Evolutionary conservation across 306 rosid species (phyloP), one percentile per base, ranked within the genome.

Genomic region (Carpinus viminea): DNA sequence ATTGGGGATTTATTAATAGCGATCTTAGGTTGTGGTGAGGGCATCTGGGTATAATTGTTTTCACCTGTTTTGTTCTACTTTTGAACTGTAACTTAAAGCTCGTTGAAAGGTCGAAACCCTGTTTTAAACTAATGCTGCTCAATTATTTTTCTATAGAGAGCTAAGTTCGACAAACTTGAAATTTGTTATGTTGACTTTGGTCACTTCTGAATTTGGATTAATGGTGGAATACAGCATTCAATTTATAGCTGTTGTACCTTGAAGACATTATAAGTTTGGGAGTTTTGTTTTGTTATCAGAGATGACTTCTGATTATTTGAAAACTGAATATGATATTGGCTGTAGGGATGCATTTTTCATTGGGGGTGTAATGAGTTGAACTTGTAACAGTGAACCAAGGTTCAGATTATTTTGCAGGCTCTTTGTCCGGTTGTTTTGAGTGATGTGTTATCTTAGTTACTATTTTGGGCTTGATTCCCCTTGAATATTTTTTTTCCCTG

Each of bases 241-340:
- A 65, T 17, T 65, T 65, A 36, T 64, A 65, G 48, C 18, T 31
- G 34, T 48, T 12, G 43, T 68, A 66, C n/a, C 47, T 47, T 34
- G 56, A 76, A 11, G 26, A 54, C 76, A 47, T 80, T 76, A 21
- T 51, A 20, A 46, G 0, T 56, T 18, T 8, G 8, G 48, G 59
- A 17, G 26, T 74, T 74, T 28, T 8, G 24, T 68, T 68, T 54
- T 4, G 8, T 12, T 57, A 15, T 13, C 52, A 18, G 43, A 9
- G 36, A 80, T 80, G 55, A 26, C n/a, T 72, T 20, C 12, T 41
- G 47, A 15, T 72, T 50, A 50, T 38, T 45, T 28, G 73, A 18
- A 34, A 55, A 79, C 31, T 17, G 36, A 64, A 26, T 75, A 68
- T 36, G 38, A 51, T 52, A 54, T 64, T 80, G 62, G 51, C 73